Conservation (phyloP, 2,329 filamentous ascomycete genomes). For the Monilinia vaccinii-corymbosi region DNA sequence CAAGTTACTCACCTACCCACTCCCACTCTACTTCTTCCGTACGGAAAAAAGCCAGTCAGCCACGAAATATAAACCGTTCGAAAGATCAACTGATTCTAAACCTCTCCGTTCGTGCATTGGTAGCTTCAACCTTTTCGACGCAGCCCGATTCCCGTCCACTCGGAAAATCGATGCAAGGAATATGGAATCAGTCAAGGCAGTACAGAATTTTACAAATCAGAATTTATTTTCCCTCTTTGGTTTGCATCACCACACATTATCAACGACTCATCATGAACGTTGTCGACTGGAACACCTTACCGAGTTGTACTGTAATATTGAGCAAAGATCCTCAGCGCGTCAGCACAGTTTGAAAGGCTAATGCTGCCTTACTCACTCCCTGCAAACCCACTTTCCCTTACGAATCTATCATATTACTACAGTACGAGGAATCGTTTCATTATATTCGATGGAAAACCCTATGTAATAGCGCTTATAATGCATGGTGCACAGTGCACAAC, state of each 20-base stretch:
- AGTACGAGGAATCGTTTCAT: not conserved
- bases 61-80: not conserved
- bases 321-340: constrained; percentile 7
- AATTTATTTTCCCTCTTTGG: not conserved
- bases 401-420: not conserved
- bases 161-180: constrained; percentile 2
- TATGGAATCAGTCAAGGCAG: not conserved
- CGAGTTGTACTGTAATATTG: not conserved
- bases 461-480: constrained; percentile 14
- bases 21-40: not conserved
- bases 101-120: not conserved
- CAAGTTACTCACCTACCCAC: not conserved
- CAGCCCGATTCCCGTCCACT: constrained; percentile 2
- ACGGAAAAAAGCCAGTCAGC: not conserved
- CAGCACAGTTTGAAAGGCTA: constrained; percentile 9
- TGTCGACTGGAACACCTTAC: not conserved
- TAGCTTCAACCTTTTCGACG: not conserved
- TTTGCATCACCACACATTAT: not conserved
- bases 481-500: constrained; percentile 17
- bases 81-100: not conserved
- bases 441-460: not conserved
- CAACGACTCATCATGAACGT: not conserved
- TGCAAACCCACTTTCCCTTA: constrained; percentile 3
- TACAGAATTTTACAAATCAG: not conserved
- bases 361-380: not conserved